phyloP scores from a whole-genome alignment of 2,329 filamentous ascomycete genomes.

The Fusarium mangiferae region DNA sequence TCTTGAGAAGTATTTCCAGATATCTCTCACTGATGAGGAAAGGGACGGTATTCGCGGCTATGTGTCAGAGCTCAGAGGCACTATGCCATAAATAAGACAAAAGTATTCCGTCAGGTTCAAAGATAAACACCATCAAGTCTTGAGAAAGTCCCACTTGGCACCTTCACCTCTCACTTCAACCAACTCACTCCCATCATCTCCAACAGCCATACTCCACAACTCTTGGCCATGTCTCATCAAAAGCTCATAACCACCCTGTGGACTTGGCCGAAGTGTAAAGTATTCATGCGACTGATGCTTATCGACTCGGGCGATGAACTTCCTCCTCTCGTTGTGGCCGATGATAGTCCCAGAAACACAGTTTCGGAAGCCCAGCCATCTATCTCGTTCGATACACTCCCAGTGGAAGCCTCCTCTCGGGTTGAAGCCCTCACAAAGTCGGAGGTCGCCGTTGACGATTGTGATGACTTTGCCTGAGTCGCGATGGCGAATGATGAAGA shows the following conservation, averaged over 20 bases:
- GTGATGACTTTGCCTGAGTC: slow-evolving; percentile 45
- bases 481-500: slow-evolving; percentile 47
- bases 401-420: slow-evolving; percentile 47
- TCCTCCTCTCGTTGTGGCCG: slow-evolving; percentile 44
- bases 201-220: slow-evolving; percentile 45
- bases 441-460: slow-evolving; percentile 44
- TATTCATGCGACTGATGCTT: slow-evolving; percentile 45
- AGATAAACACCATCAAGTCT: neutral
- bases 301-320: slow-evolving; percentile 37
- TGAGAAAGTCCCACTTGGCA: slow-evolving; percentile 47
- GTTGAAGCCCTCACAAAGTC: slow-evolving; percentile 32
- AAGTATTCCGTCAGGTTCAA: neutral
- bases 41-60: slow-evolving; percentile 16
- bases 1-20: slow-evolving; percentile 59
- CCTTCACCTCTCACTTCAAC: slow-evolving; percentile 42
- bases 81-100: neutral
- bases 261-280: slow-evolving; percentile 44
- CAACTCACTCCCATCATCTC: slow-evolving; percentile 36
- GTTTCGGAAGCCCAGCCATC: slow-evolving; percentile 53
- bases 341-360: slow-evolving; percentile 47
- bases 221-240: slow-evolving; percentile 42
- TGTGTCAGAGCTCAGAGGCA: slow-evolving; percentile 1
- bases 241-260: slow-evolving; percentile 49
- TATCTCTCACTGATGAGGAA: slow-evolving; percentile 52
- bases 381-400: slow-evolving; percentile 50